Evolutionary conservation across 805 yeast genomes (phyloP), one percentile per base, ranked within the genome.

Genomic region (Teunomyces cretensis): DNA sequence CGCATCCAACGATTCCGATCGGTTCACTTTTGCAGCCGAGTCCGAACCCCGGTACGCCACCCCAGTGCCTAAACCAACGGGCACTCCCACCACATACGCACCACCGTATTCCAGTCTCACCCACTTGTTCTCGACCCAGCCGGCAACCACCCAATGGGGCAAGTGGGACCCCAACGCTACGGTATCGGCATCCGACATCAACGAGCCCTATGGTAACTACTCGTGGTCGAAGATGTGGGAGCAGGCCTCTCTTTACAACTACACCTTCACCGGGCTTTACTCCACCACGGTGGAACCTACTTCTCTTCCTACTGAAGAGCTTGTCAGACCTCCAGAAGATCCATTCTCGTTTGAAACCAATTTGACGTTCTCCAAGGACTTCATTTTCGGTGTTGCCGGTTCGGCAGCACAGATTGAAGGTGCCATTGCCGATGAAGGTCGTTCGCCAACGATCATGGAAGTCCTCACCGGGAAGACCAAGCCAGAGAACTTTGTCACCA

Each of bases 401-500:
- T 59, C 68, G 14, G 67, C 68, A 12, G 56, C 61, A 19, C 72
- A 67, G 51, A 57, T 65, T 38, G 72, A 67, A 52, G 71, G 70
- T 16, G 68, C 72, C 7, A 56, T 59, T 24, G 58, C 60, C 22
- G 65, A 56, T 26, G 67, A 66, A 43, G 65, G 67, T 7, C 54
- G 65, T 37, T 52, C 63, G 3, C 71, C 69, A 11, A 50, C 65
- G 9, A 49, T 63, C 19, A 52, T 58, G 56, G 72, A 67, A 45
- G 52, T 44, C 4, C 44, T 53, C 16, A 41, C 56, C 6, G 30
- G 32, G 6, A 38, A 45, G 26, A 33, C 37, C 14, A 37, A 38
- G 16, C 56, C 58, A 4, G 51, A 58, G 31, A 58, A 61, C 41
- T 54, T 49, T 30, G 49, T 61, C 33, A 57, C 68, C 12, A 55